These are phyloP conservation scores for Nakazawaea anatomiae DNA, from an alignment of 805 yeast species.

Conservation along the genomic window DNA sequence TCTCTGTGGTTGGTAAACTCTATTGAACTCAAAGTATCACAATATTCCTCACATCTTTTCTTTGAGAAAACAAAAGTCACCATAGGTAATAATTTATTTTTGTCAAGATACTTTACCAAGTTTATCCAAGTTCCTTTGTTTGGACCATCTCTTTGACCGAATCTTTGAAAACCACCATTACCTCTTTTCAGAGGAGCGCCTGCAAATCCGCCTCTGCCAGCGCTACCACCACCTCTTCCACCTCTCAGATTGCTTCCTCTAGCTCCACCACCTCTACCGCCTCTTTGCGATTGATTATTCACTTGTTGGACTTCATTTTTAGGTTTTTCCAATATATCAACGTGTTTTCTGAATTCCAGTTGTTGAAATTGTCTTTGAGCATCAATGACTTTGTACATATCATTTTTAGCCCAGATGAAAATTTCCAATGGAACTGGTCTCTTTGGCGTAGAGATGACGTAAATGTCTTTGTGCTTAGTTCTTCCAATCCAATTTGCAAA, in stretches of 20 bases:
- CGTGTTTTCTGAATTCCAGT: constrained; percentile 56
- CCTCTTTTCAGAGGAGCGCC: background rate
- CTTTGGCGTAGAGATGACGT: constrained; percentile 92
- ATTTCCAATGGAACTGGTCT: constrained; percentile 96
- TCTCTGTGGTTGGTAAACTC: constrained; percentile 84
- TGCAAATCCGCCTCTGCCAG: constrained; percentile 15
- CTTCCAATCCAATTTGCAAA: constrained; percentile 99
- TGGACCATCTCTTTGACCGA: constrained; percentile 56
- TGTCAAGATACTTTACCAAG: constrained; percentile 63
- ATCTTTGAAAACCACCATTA: constrained; percentile 13
- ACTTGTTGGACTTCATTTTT: constrained; percentile 30
- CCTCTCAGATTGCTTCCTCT: constrained; percentile 30
- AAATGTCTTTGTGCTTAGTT: constrained; percentile 91
- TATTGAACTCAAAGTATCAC: constrained; percentile 64
- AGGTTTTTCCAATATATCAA: constrained; percentile 41
- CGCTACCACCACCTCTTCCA: constrained; percentile 12
- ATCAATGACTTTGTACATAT: constrained; percentile 67
- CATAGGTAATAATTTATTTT: constrained; percentile 75
- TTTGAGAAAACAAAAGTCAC: constrained; percentile 92
- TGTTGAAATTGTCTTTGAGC: constrained; percentile 66
- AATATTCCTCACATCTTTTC: constrained; percentile 90
- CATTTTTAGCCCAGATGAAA: constrained; percentile 74
- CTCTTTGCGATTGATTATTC: constrained; percentile 37
- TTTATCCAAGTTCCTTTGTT: constrained; percentile 74
- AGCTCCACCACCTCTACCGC: constrained; percentile 26